Evolutionary conservation across 345 rosid species (phyloP), one percentile per base, ranked within the genome.

Genomic region (Tarenaya hassleriana): DNA sequence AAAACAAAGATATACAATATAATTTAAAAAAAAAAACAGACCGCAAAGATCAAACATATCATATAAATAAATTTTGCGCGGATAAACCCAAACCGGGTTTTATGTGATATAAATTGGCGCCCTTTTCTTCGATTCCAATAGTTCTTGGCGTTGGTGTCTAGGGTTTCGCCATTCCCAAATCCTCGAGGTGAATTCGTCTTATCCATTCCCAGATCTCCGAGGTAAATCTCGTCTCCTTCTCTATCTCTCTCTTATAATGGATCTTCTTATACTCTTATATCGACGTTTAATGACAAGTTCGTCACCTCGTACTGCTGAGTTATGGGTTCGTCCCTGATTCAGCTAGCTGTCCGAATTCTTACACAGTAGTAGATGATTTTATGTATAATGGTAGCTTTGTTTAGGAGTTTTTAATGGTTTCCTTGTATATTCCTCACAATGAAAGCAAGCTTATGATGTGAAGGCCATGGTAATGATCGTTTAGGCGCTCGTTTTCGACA

Each of bases 131-230:
- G 2, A 24, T 24, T 24, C 29, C 5, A 24, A 2, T 2, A 24
- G 29, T 24, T 24, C 29, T 5, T 24, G 5, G 29, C 29, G 29
- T 24, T 24, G 2, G 29, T 24, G 29, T 24, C 41, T 63, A 66
- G 82, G 78, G 64, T 74, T 81, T 66, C 88, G 78, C 34, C 74
- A 39, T 58, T 80, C 84, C 40, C 84, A 69, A 51, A 76, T 78
- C 63, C 74, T 81, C 34, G 82, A 78, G 77, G 85, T 74, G 59
- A 43, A 12, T 27, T n/a, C n/a, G n/a, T n/a, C n/a, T n/a, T n/a
- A n/a, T n/a, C 34, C 74, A 39, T 58, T 80, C 84, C 40, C 84
- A 69, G 47, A 76, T 78, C 63, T 76, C 80, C 34, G 82, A 78
- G 77, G 85, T 74, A 61, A 43, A 12, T 27, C 14, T 21, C 34